Evolutionary conservation across 495 filamentous ascomycete genomes (phyloP).

Genomic region (Aspergillus ostianus): DNA sequence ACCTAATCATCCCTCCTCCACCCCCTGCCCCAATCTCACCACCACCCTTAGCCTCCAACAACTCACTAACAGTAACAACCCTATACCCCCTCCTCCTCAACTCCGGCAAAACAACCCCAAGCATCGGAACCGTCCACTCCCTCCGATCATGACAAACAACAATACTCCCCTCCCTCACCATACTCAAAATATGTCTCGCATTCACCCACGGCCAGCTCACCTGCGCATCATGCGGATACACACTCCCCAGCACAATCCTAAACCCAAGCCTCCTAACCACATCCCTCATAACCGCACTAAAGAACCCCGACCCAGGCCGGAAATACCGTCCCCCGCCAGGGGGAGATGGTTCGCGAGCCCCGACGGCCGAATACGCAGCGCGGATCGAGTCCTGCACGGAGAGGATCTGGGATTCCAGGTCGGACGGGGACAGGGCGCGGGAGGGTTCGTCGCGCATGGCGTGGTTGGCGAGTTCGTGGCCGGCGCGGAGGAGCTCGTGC

Average conservation of each 20-base stretch:
- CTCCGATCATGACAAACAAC: constrained; percentile 82
- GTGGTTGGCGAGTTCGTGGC: constrained; percentile 79
- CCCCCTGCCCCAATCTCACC: constrained; percentile 1
- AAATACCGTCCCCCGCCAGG: constrained; percentile 56
- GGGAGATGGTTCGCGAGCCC: constrained; percentile 18
- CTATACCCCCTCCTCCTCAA: constrained; percentile 64
- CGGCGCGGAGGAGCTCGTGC: constrained; percentile 56
- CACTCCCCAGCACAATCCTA: constrained; percentile 68
- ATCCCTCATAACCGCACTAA: constrained; percentile 62
- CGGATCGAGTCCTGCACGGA: constrained; percentile 49
- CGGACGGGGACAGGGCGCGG: constrained; percentile 36
- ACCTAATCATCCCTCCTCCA: too few species aligned
- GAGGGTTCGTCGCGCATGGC: constrained; percentile 81
- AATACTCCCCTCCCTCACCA: constrained; percentile 71
- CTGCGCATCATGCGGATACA: constrained; percentile 87
- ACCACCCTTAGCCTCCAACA: constrained; percentile 43
- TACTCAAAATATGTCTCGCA: constrained; percentile 75
- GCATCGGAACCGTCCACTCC: constrained; percentile 74
- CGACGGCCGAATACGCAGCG: constrained; percentile 49
- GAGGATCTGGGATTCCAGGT: constrained; percentile 38
- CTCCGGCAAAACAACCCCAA: constrained; percentile 66
- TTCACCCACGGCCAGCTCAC: constrained; percentile 66
- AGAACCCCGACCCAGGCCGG: constrained; percentile 79
- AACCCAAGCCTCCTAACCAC: constrained; percentile 57
- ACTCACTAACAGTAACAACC: constrained; percentile 63